phyloP scores from a whole-genome alignment of 306 rosid genomes.

The Albizia julibrissin region DNA sequence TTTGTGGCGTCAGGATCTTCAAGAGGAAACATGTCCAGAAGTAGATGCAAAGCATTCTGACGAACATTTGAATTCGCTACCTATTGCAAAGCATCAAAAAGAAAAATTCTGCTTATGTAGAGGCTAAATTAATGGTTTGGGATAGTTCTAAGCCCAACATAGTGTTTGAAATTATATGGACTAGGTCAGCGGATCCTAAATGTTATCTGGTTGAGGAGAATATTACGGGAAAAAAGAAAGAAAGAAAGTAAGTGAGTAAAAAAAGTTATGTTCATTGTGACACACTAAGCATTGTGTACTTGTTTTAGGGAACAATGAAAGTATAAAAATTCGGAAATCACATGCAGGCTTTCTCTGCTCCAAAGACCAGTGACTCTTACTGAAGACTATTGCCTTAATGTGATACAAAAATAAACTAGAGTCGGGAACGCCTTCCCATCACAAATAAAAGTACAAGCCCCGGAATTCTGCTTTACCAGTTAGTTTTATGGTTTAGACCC shows the following conservation, averaged over 20 bases:
- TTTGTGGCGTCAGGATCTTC: conserved; percentile 93
- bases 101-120: conserved; percentile 22
- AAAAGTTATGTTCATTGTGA: neutral
- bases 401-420: neutral
- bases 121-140: conserved; percentile 11
- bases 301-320: neutral
- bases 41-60: conserved; percentile 81
- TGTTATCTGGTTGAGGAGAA: neutral
- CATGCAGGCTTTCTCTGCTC: neutral
- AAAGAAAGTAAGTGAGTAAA: neutral
- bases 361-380: neutral
- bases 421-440: neutral
- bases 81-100: conserved; percentile 40
- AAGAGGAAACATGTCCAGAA: conserved; percentile 84
- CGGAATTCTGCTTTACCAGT: neutral
- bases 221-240: neutral
- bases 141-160: conserved; percentile 15
- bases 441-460: neutral
- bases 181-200: neutral
- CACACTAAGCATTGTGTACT: conserved; percentile 6
- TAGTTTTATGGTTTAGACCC: neutral
- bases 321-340: neutral
- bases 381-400: neutral
- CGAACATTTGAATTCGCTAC: conserved; percentile 94
- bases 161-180: neutral